Evolutionary conservation across 495 filamentous ascomycete genomes (phyloP).

Genomic region (Podospora appendiculata): DNA sequence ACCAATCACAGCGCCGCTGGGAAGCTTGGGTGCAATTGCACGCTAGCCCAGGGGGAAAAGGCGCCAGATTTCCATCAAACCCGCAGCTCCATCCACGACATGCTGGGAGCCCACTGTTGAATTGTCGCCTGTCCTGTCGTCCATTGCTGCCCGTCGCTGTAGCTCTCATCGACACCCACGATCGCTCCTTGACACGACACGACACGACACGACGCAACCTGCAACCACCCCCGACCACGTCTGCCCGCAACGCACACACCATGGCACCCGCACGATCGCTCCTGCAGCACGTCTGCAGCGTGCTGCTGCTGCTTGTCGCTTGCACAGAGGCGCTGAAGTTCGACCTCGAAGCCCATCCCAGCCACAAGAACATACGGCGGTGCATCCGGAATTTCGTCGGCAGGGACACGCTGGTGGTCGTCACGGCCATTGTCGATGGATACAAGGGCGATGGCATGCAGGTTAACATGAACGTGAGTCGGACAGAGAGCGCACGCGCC

Average conservation of each 20-base stretch:
- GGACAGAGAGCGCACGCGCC: no score
- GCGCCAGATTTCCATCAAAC: slow-evolving; percentile 25
- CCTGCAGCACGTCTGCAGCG: slow-evolving; percentile 37
- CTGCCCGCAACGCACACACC: slow-evolving; percentile 4
- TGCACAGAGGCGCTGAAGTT: slow-evolving; percentile 75
- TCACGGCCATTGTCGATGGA: slow-evolving; percentile 85
- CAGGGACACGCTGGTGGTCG: slow-evolving; percentile 92
- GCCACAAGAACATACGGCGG: slow-evolving; percentile 55
- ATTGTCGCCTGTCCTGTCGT: no score
- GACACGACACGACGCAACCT: no score
- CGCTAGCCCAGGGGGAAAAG: slow-evolving; percentile 10
- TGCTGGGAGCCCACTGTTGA: no score
- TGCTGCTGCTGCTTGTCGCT: slow-evolving; percentile 50
- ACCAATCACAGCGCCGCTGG: background rate
- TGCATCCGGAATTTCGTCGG: slow-evolving; percentile 96
- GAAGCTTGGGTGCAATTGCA: slow-evolving; percentile 1
- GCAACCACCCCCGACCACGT: background rate
- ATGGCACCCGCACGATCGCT: slow-evolving; percentile 31
- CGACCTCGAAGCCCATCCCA: slow-evolving; percentile 67
- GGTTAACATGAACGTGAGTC: slow-evolving; percentile 90
- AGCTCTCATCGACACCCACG: background rate
- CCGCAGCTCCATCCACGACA: no score
- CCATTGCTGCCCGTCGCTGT: background rate
- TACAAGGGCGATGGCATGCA: slow-evolving; percentile 84
- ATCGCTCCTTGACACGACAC: background rate